A percentile compares a stretch with the other conserved stretches of the same genome.
phyloP scores from a whole-genome alignment of 2,329 filamentous ascomycete genomes.

The Aspergillus latus region DNA sequence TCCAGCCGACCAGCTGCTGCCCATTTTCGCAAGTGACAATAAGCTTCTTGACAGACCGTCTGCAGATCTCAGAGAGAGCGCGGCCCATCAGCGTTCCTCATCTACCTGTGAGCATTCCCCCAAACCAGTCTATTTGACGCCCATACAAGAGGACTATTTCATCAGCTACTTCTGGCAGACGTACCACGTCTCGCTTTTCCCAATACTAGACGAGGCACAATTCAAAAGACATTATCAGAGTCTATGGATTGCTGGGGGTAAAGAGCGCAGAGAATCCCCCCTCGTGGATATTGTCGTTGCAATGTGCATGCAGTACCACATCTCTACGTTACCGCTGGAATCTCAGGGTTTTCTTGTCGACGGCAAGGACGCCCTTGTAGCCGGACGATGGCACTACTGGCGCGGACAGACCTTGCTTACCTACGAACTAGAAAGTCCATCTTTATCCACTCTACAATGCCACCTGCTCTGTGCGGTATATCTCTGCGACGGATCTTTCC shows the following conservation, averaged over 20 bases:
- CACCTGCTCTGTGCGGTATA: conserved; percentile 7
- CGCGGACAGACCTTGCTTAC: conserved; percentile 4
- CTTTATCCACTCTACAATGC: conserved; percentile 7
- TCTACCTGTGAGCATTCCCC: neutral
- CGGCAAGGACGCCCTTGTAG: conserved; percentile 1
- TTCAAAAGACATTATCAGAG: conserved; percentile 23
- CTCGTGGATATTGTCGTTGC: conserved; percentile 25
- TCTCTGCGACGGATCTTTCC: conserved; percentile 5
- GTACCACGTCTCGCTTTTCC: conserved; percentile 18
- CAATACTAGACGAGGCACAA: conserved; percentile 22
- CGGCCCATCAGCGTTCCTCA: too few species aligned
- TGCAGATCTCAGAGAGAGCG: neutral
- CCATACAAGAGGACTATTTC: conserved; percentile 25
- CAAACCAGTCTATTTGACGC: conserved; percentile 10
- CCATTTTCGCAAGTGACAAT: conserved; percentile 25
- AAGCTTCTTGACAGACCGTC: conserved; percentile 11
- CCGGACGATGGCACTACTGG: conserved; percentile 10
- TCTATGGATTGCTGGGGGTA: conserved; percentile 13
- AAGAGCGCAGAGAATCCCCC: conserved; percentile 17
- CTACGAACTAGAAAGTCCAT: conserved; percentile 8
- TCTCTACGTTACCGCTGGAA: conserved; percentile 5
- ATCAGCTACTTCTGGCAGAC: conserved; percentile 23
- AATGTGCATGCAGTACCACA: conserved; percentile 24
- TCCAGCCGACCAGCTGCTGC: conserved; percentile 31
- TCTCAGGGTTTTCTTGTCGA: neutral